phyloP scores from a whole-genome alignment of 176 grass and related monocot genomes.

The Oryza glaberrima region DNA sequence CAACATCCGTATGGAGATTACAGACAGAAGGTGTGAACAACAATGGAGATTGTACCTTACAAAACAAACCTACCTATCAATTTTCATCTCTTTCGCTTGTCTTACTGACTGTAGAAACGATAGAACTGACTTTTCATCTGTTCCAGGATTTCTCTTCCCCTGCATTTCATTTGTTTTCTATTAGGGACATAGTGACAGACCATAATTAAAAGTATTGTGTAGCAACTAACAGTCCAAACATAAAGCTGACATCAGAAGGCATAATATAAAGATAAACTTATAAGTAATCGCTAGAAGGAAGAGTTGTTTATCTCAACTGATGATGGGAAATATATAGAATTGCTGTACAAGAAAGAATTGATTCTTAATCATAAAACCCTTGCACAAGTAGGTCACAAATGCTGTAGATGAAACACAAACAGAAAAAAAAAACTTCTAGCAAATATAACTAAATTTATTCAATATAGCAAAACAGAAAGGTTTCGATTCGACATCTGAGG shows the following conservation, averaged over 20 bases:
- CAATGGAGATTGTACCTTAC: neutral
- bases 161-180: conserved; percentile 48
- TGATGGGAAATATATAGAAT: neutral
- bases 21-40: conserved; percentile 3
- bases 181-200: conserved; percentile 5
- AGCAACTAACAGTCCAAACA: conserved; percentile 14
- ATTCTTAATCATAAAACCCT: no score
- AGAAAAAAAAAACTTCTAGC: neutral
- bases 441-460: neutral
- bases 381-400: neutral
- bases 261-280: neutral
- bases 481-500: conserved; percentile 12
- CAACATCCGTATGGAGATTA: conserved; percentile 30
- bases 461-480: conserved; percentile 2
- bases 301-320: conserved; percentile 28
- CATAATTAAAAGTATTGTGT: conserved; percentile 1
- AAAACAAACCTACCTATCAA: conserved; percentile 76
- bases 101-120: conserved; percentile 78
- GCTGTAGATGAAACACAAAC: neutral
- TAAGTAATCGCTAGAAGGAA: conserved; percentile 1
- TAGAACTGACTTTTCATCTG: conserved; percentile 64
- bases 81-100: conserved; percentile 79
- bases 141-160: conserved; percentile 95
- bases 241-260: conserved; percentile 17
- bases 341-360: no score